Base-by-base conservation (phyloP, 2,329 filamentous ascomycete species). In the Orbilia javanica region DNA sequence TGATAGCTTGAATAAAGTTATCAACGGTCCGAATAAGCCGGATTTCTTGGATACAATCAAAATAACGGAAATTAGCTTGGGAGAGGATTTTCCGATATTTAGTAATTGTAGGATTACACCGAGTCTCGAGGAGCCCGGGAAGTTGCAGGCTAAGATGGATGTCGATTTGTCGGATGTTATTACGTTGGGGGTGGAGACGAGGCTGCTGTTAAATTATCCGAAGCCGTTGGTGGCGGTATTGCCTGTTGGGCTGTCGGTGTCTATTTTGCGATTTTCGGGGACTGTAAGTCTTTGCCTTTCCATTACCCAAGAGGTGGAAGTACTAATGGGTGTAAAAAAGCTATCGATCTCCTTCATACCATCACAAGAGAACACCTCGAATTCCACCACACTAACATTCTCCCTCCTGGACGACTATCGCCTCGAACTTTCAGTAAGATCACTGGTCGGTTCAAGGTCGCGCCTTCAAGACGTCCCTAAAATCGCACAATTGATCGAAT, bases 11-110 rank as follows among this genome's bases (percentile, higher is more conserved):
- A 96, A 91, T 0, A 92, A 93, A 67, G 89, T 95, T 0, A 87
- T 99, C 71, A 99, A 99, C 82, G 92, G 94, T n/a, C 88, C 89
- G 10, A 90, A 90, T 52, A 92, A 96, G 69, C 96, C 96, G 0
- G 92, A 94, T 80, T 99, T 97, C 84, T 87, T 99, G 34, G 95
- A 97, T 83, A 73, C 31, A 6, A 98, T 99, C 79, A 91, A 91
- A 27, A 93, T 99, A 67, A 97, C 94, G 1, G 95, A 99, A 85
- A 90, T 99, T 77, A 96, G 92, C 63, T 87, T 99, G 3, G 96
- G 96, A 31, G 96, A 99, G 82, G 96, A 99, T 82, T 99, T 98
- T 80, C 96, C 96, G 29, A 99, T 99, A 66, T 97, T 99, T 84
- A 97, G 94, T 86, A 99, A 99, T 84, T 98, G 96, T 83, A 90